A percentile compares a stretch with the other conserved stretches of the same genome.
Evolutionary conservation across 768 basidiomycete species (phyloP).

Genomic region (Suillus subaureus): DNA sequence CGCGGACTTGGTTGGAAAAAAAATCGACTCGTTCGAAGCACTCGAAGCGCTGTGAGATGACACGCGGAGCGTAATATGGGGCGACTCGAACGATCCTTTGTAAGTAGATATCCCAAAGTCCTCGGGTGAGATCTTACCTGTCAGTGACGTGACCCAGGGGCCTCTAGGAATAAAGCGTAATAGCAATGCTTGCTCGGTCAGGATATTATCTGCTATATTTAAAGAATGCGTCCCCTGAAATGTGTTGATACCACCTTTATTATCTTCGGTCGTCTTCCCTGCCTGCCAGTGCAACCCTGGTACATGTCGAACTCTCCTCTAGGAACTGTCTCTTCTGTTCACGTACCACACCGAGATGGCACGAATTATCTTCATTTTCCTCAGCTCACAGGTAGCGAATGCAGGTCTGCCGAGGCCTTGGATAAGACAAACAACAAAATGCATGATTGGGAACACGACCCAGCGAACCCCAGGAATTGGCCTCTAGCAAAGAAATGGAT

Average conservation of each 20-base stretch:
- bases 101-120: background rate
- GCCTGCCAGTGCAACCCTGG: background rate
- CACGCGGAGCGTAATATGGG: background rate
- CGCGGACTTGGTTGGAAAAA: background rate
- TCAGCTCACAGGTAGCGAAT: background rate
- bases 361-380: background rate
- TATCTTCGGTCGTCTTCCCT: background rate
- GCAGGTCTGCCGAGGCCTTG: background rate
- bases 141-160: background rate
- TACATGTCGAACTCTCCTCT: background rate
- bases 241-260: background rate
- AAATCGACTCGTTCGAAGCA: background rate
- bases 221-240: background rate
- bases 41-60: background rate
- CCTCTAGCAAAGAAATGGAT: background rate
- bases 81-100: background rate
- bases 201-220: background rate
- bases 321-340: background rate
- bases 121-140: background rate
- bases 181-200: background rate
- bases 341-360: background rate
- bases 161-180: background rate
- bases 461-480: background rate
- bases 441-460: background rate
- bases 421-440: background rate